These are phyloP conservation scores for Rhizopus sp. DNA, from an alignment of 371 early-diverging fungal species.

Conservation along the genomic window DNA sequence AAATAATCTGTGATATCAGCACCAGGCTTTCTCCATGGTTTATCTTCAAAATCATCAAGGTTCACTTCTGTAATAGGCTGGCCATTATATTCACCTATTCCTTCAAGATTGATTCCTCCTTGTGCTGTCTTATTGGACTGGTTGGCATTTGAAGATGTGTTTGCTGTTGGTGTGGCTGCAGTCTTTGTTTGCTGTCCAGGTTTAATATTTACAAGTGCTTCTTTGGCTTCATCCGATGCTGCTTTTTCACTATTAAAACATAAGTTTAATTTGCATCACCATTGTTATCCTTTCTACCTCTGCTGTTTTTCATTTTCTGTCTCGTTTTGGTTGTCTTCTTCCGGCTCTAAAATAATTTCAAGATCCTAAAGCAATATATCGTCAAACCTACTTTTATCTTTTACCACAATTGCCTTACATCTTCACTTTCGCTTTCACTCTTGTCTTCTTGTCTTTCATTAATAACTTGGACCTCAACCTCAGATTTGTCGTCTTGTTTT, in stretches of 20 bases:
- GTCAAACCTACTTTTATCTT: background rate
- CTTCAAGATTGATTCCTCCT: slow-evolving; percentile 70
- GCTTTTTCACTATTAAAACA: slow-evolving; percentile 2
- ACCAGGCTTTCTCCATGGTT: slow-evolving; percentile 97
- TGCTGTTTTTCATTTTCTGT: slow-evolving; percentile 16
- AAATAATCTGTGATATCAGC: slow-evolving; percentile 99
- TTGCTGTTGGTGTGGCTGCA: slow-evolving; percentile 21
- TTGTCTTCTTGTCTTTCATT: slow-evolving; percentile 38
- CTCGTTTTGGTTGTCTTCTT: slow-evolving; percentile 33
- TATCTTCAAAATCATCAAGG: slow-evolving; percentile 85
- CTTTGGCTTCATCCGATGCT: slow-evolving; percentile 18
- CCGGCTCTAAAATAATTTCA: slow-evolving; percentile 67
- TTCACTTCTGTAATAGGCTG: slow-evolving; percentile 86
- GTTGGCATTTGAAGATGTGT: slow-evolving; percentile 21
- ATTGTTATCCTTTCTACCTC: slow-evolving; percentile 10
- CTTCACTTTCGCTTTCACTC: slow-evolving; percentile 51
- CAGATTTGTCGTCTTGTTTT: slow-evolving; percentile 21
- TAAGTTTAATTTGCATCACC: background rate
- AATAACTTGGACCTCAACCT: slow-evolving; percentile 29
- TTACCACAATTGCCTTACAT: slow-evolving; percentile 30
- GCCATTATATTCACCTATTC: slow-evolving; percentile 77
- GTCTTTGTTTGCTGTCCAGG: slow-evolving; percentile 45
- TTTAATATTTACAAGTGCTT: slow-evolving; percentile 66
- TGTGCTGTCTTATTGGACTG: slow-evolving; percentile 33
- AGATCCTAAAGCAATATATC: slow-evolving; percentile 49